Conservation (phyloP, 768 basidiomycete species). For the Pulveroboletus sp. region DNA sequence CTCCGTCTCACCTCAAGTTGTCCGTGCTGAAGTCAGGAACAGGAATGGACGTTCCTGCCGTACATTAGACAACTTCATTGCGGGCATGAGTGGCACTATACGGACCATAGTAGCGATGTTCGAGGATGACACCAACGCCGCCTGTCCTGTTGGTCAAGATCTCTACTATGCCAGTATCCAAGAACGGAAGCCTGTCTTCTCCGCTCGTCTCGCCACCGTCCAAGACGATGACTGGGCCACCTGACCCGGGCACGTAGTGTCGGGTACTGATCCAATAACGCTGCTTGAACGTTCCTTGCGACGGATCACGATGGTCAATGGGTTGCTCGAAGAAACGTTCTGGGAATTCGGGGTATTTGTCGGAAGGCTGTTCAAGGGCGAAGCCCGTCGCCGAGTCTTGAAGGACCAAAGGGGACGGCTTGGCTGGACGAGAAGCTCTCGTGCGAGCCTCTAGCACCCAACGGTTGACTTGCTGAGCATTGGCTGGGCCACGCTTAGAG, state of each 20-base stretch:
- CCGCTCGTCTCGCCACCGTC: constrained; percentile 95
- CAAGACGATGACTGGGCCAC: constrained; percentile 84
- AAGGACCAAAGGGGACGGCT: constrained; percentile 19
- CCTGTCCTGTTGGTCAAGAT: constrained; percentile 81
- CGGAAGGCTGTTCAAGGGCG: not conserved
- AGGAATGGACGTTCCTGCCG: constrained; percentile 67
- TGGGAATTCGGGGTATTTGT: constrained; percentile 40
- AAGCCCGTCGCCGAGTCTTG: constrained; percentile 18
- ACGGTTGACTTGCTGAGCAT: constrained; percentile 63
- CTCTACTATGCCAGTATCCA: constrained; percentile 80
- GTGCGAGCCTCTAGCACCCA: constrained; percentile 47
- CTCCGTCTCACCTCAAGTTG: constrained; percentile 59
- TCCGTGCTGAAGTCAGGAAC: constrained; percentile 80
- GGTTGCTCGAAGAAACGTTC: constrained; percentile 80
- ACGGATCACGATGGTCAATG: constrained; percentile 72
- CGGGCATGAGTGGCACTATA: not conserved
- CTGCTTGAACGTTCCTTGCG: constrained; percentile 70
- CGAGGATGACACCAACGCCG: constrained; percentile 89
- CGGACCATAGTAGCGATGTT: constrained; percentile 87
- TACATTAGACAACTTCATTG: not conserved
- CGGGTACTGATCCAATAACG: constrained; percentile 91
- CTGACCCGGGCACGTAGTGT: constrained; percentile 67
- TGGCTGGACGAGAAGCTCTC: constrained; percentile 11
- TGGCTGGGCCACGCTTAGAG: constrained; percentile 24
- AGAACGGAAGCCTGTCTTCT: constrained; percentile 51